Percentiles rank a stretch among this genome's conserved stretches.
Conservation (phyloP, 306 rosid genomes). For the Quercus cerris region DNA sequence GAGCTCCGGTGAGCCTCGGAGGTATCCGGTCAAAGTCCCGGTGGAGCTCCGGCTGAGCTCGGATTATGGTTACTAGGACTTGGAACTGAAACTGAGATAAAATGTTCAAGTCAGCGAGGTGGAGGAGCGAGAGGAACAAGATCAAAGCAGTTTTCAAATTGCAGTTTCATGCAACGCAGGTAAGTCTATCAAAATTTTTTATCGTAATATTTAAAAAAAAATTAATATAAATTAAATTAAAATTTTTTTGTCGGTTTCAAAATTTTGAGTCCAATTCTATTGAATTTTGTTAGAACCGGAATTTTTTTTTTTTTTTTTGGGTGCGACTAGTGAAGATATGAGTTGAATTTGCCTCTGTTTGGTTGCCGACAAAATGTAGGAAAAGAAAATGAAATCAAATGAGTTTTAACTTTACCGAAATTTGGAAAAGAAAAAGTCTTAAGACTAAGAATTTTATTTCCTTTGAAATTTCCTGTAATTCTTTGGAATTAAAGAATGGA, state of each 20-base stretch:
- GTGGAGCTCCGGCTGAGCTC: conserved; percentile 23
- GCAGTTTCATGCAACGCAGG: conserved; percentile 82
- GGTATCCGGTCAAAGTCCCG: conserved; percentile 21
- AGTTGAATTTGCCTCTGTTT: conserved; percentile 24
- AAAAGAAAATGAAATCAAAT: background rate
- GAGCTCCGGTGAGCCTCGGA: conserved; percentile 24
- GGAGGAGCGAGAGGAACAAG: conserved; percentile 88
- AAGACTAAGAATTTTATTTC: background rate
- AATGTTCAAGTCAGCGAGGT: conserved; percentile 88
- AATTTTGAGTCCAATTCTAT: background rate
- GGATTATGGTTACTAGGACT: conserved; percentile 12
- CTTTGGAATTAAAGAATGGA: background rate
- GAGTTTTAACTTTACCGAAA: background rate
- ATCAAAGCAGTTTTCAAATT: conserved; percentile 73
- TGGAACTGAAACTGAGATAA: conserved; percentile 1
- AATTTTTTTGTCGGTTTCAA: background rate
- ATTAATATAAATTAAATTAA: background rate
- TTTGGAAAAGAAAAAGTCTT: background rate
- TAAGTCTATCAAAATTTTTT: conserved; percentile 5
- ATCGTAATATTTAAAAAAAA: background rate
- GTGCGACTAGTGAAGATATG: background rate
- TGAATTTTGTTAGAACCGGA: conserved; percentile 16
- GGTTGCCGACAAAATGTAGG: conserved; percentile 27
- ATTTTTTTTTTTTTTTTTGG: background rate
- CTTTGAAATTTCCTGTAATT: background rate